These are phyloP conservation scores for Curvularia verruculosa DNA, from an alignment of 2,329 filamentous ascomycete species.

Conservation along the genomic window DNA sequence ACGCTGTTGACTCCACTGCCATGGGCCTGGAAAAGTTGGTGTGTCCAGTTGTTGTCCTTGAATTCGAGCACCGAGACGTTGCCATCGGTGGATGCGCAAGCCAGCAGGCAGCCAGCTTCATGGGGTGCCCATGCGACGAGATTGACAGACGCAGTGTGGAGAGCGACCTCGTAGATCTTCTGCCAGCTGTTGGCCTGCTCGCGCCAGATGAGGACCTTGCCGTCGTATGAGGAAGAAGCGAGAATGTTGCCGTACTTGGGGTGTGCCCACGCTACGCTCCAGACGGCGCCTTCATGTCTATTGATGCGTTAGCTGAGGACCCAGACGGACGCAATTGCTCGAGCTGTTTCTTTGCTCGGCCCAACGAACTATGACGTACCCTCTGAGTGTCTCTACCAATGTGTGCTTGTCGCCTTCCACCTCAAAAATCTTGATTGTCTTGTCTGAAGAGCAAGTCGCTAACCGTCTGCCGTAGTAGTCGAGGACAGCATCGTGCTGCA, in stretches of 20 bases:
- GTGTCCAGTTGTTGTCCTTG: conserved; percentile 91
- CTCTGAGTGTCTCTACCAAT: conserved; percentile 90
- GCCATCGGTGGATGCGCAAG: conserved; percentile 92
- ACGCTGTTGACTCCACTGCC: conserved; percentile 95
- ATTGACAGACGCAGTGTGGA: conserved; percentile 96
- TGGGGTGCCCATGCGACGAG: conserved; percentile 97
- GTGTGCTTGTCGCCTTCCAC: conserved; percentile 92
- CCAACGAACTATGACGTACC: conserved; percentile 61
- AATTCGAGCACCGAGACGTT: conserved; percentile 95
- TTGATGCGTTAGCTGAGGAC: conserved; percentile 19
- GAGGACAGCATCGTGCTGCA: conserved; percentile 93
- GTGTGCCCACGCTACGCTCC: conserved; percentile 95
- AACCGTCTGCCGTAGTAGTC: conserved; percentile 98
- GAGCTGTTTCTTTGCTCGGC: background rate
- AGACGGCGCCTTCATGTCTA: conserved; percentile 95
- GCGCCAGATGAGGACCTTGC: conserved; percentile 98
- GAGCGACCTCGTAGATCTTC: conserved; percentile 88
- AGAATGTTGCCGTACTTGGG: conserved; percentile 99
- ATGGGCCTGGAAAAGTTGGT: conserved; percentile 88
- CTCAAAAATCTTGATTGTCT: conserved; percentile 99
- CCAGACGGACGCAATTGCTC: background rate
- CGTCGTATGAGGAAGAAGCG: conserved; percentile 93
- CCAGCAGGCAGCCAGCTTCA: conserved; percentile 91
- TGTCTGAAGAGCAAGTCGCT: conserved; percentile 96
- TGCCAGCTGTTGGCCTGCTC: conserved; percentile 71